Base-by-base conservation (phyloP, 2,329 filamentous ascomycete genomes). In the Triangularia setosa region DNA sequence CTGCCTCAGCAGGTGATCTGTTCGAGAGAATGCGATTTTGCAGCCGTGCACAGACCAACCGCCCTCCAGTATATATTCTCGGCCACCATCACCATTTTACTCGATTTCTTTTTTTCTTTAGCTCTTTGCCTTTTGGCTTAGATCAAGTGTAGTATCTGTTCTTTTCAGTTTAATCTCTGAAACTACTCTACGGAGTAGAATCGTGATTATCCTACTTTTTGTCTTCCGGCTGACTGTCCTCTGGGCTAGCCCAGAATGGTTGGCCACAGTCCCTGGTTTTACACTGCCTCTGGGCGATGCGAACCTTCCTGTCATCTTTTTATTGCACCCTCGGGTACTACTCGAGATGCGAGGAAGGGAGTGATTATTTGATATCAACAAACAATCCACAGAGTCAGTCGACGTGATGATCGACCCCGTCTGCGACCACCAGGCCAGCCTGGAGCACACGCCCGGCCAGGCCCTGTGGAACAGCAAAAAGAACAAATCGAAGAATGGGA, bases 141-240 rank as follows among this genome's bases (percentile, higher is more conserved):
- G 90, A 92, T 92, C 89, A 92, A 91, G 89, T 92, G 89, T 92
- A 92, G 90, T 92, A 92, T 91, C 89, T 92, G 90, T 93, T 93
- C 90, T 93, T 92, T 92, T 35, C 88, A 93, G 90, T 92, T 93
- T 93, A 93, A 93, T 92, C 88, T 90, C 90, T 93, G 90, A 90
- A 90, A 92, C 84, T 83, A 82, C 81, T 83, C 86, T 90, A 81
- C 82, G 87, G 91, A 93, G 93, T 91, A 86, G 86, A 48, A 11
- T 23, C 40, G 7, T 48, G 40, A 48, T 48, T 48, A 48, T 48
- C 40, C 88, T 83, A 84, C 91, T 93, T 90, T 89, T 91, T 91
- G 82, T 70, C 77, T 67, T 72, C 64, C 69, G 84, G 78, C 76
- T 74, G 71, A 73, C 24, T 76, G 73, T 69, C 84, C 88, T 84